Evolutionary conservation across 768 basidiomycete genomes (phyloP).

Genomic region (Agaricus blazei): DNA sequence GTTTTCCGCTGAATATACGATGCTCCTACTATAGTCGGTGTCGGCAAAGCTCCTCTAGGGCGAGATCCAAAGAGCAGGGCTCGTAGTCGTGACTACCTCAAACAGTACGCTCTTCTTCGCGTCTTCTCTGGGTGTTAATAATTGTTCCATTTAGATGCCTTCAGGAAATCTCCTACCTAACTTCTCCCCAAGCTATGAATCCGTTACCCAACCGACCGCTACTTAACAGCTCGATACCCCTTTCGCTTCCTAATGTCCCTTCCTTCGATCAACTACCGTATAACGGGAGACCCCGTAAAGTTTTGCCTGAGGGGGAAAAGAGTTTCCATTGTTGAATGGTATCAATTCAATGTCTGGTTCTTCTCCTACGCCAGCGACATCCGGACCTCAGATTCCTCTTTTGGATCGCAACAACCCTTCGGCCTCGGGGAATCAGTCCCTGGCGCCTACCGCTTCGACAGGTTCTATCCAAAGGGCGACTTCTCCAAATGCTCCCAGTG

Average conservation of each 20-base stretch:
- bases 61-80: conserved; percentile 96
- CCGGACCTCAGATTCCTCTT: conserved; percentile 34
- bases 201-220: conserved; percentile 87
- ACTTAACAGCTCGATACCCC: conserved; percentile 57
- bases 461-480: conserved; percentile 24
- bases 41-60: conserved; percentile 71
- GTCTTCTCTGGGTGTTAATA: not conserved
- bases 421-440: conserved; percentile 23
- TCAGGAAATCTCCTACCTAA: conserved; percentile 97
- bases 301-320: conserved; percentile 74
- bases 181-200: conserved; percentile 96
- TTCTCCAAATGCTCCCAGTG: conserved; percentile 25
- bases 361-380: conserved; percentile 41
- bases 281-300: conserved; percentile 78
- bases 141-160: conserved; percentile 58
- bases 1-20: conserved; percentile 42
- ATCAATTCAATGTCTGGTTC: conserved; percentile 49
- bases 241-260: conserved; percentile 66
- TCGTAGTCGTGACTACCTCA: conserved; percentile 92
- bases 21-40: conserved; percentile 37
- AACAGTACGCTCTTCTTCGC: conserved; percentile 65
- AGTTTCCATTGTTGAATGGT: conserved; percentile 63
- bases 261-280: conserved; percentile 70
- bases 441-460: not conserved
- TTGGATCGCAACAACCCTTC: conserved; percentile 50